A percentile compares a stretch with the other conserved stretches of the same genome.
Evolutionary conservation across 179 eudicot species (phyloP).

Genomic region (Carnegiea gigantea): DNA sequence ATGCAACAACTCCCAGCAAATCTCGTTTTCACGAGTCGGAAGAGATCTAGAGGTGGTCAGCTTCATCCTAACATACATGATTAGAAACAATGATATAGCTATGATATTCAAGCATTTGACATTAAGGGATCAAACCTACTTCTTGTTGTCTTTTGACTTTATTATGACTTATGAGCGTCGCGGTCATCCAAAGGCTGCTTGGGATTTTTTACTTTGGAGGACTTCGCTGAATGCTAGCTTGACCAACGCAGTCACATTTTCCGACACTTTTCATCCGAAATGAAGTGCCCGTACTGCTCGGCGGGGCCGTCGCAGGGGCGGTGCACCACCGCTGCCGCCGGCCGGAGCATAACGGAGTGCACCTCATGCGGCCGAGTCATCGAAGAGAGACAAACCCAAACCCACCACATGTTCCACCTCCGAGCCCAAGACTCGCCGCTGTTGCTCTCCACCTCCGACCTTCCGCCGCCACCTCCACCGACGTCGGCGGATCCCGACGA

Average conservation of each 20-base stretch:
- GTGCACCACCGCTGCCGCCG: constrained; percentile 55
- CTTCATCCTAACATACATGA: no score
- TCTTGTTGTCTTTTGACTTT: no score
- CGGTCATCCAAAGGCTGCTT: not conserved
- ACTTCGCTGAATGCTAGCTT: not conserved
- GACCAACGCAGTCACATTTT: no score
- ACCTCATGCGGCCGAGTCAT: constrained; percentile 77
- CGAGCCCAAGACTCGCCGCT: constrained; percentile 78
- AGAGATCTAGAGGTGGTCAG: no score
- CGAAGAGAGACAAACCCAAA: constrained; percentile 70
- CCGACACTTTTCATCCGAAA: constrained; percentile 8
- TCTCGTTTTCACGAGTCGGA: no score
- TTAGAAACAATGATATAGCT: no score
- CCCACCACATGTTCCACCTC: constrained; percentile 85
- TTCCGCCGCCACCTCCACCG: constrained; percentile 44
- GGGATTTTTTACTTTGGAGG: not conserved
- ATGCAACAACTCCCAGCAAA: no score
- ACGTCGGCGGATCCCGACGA: constrained; percentile 40
- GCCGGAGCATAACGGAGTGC: constrained; percentile 70
- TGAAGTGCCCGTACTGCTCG: constrained; percentile 84
- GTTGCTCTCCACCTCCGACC: constrained; percentile 80
- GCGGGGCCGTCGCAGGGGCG: constrained; percentile 44
- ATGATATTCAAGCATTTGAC: no score
- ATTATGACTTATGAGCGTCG: not conserved
- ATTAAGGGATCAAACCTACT: no score